phyloP scores from a whole-genome alignment of 2,329 filamentous ascomycete genomes.

The Trichoderma sp. region DNA sequence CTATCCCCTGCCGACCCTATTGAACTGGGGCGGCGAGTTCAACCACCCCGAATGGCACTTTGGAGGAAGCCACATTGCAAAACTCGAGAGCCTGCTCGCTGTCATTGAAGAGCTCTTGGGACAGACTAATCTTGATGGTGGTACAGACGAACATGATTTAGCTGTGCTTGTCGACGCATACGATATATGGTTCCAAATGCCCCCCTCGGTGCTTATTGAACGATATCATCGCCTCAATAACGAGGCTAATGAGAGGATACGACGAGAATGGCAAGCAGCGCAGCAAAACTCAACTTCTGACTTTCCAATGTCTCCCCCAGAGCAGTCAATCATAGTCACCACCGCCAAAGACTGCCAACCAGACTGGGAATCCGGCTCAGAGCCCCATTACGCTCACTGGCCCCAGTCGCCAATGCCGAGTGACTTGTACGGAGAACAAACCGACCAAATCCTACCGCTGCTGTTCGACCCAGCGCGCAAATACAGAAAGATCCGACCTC shows the following conservation, averaged over 20 bases:
- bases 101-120: conserved; percentile 35
- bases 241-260: conserved; percentile 35
- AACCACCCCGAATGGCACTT: conserved; percentile 45
- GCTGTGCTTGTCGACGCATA: conserved; percentile 46
- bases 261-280: conserved; percentile 30
- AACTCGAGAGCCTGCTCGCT: conserved; percentile 39
- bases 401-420: conserved; percentile 41
- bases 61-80: conserved; percentile 45
- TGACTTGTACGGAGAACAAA: conserved; percentile 42
- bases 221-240: conserved; percentile 38
- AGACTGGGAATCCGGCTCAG: conserved; percentile 40
- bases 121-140: background rate
- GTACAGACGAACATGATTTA: conserved; percentile 30
- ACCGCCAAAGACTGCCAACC: conserved; percentile 44
- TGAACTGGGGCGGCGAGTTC: conserved; percentile 47
- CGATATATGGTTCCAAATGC: conserved; percentile 48
- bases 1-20: conserved; percentile 43
- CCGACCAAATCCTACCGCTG: conserved; percentile 37
- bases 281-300: background rate
- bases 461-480: conserved; percentile 41
- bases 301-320: conserved; percentile 34
- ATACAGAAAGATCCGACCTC: conserved; percentile 37
- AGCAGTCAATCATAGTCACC: conserved; percentile 37
- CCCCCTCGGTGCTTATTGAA: conserved; percentile 43
- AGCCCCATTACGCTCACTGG: conserved; percentile 45